Evolutionary conservation across 2,329 filamentous ascomycete genomes (phyloP), one percentile per base, ranked within the genome.

Genomic region (Pestalotiopsis sp.): DNA sequence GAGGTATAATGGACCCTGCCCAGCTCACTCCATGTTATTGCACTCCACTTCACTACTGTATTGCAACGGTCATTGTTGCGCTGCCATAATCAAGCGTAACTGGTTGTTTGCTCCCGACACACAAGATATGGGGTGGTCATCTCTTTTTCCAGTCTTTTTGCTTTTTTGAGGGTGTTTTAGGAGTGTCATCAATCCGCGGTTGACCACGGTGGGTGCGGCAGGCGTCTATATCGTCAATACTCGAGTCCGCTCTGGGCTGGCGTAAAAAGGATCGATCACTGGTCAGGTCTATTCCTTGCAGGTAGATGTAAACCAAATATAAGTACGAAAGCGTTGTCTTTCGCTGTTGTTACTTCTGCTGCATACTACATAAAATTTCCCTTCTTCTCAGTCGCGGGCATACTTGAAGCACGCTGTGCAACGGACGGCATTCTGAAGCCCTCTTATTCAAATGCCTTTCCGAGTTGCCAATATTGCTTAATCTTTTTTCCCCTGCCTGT

Each of bases 1-100:
- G 95, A 98, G 81, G 88, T 97, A 76, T 91, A 78, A 67, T 31
- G 31, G 31, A 36, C 31, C 27, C 41, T 49, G 41, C 38, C 39
- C 13, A 23, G 57, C 57, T 60, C 38, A 17, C n/a, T 38, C 27
- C 14, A 23, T 38, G 13, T 25, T 9, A 13, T n/a, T 38, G 14
- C 31, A 31, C 36, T 62, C 27, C 14, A 17, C n/a, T 23, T 31
- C 59, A 38, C 14, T n/a, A 17, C 27, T 41, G 59, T 25, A 60
- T 13, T 45, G 5, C 31, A 11, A 6, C 62, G 25, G 3, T 6
- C 20, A 65, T 31, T 17, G 20, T 20, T 14, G 13, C 13, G 23
- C 12, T 65, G 27, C 39, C 31, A 14, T 14, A n/a, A 64, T 49
- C 38, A 12, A 49, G 20, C 23, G n/a, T 38, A 66, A 36, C 57